Percentiles rank a stretch among this genome's conserved stretches.
Conservation (phyloP, 441 rosid genomes). For the Bruguiera hainesii region DNA sequence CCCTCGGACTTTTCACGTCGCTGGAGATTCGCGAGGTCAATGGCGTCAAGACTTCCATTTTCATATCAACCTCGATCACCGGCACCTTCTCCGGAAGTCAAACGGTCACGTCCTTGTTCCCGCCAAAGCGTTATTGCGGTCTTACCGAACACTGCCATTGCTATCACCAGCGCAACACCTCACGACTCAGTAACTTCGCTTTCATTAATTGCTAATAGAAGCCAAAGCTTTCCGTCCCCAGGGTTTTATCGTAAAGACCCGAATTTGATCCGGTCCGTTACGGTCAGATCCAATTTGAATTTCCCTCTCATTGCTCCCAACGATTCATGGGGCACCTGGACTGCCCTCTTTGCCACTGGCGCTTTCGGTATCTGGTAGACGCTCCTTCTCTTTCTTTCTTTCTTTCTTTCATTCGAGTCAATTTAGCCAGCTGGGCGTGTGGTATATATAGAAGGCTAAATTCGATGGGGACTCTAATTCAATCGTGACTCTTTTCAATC, state of each 20-base stretch:
- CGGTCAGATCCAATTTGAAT: slow-evolving; percentile 51
- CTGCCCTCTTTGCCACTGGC: slow-evolving; percentile 72
- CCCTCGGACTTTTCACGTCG: background rate
- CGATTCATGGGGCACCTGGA: slow-evolving; percentile 90
- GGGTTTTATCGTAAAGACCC: background rate
- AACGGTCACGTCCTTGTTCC: slow-evolving; percentile 28
- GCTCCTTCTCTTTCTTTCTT: background rate
- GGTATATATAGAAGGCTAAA: too few relatives aligned
- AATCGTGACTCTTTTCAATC: too few relatives aligned
- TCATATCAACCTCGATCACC: slow-evolving; percentile 15
- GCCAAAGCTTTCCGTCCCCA: slow-evolving; percentile 32
- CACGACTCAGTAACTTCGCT: slow-evolving; percentile 9
- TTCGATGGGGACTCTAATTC: too few relatives aligned
- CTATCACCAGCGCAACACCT: background rate
- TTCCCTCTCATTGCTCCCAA: slow-evolving; percentile 64
- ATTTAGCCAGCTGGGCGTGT: background rate
- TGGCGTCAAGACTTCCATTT: slow-evolving; percentile 41
- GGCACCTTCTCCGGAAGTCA: slow-evolving; percentile 19
- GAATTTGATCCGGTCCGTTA: slow-evolving; percentile 32
- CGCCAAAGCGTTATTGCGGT: slow-evolving; percentile 24
- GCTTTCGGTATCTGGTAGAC: slow-evolving; percentile 86
- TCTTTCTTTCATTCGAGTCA: background rate
- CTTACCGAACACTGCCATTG: background rate
- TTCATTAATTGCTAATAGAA: slow-evolving; percentile 17
- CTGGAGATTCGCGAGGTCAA: slow-evolving; percentile 15